Conservation (phyloP, 1,284 basidiomycete genomes). For the Heimioporus punctisporus region DNA sequence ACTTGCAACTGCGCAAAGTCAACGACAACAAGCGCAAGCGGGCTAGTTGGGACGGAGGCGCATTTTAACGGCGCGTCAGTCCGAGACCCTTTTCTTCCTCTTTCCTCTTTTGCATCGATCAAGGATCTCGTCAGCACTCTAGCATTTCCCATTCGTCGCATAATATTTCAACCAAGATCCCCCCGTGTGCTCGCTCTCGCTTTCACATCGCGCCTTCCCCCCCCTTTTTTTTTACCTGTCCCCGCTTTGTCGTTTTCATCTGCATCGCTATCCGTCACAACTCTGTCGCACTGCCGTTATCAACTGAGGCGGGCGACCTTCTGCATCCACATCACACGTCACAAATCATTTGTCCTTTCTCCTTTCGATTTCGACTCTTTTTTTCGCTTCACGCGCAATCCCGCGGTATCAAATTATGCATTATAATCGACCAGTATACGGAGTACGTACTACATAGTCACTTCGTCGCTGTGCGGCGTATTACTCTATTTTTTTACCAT, state of each 20-base stretch:
- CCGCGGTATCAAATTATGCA: slow-evolving; percentile 23
- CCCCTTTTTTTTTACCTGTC: slow-evolving; percentile 1
- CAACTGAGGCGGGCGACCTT: slow-evolving; percentile 4
- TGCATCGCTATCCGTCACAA: slow-evolving; percentile 26
- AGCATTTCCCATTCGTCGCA: neutral
- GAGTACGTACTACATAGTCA: slow-evolving; percentile 26
- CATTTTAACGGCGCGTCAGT: slow-evolving; percentile 17
- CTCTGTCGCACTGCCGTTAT: slow-evolving; percentile 4
- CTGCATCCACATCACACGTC: slow-evolving; percentile 3
- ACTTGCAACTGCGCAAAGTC: slow-evolving; percentile 54
- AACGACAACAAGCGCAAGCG: slow-evolving; percentile 71
- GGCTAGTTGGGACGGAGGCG: slow-evolving; percentile 73
- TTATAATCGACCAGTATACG: slow-evolving; percentile 30
- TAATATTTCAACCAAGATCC: neutral
- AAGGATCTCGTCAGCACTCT: slow-evolving; percentile 1
- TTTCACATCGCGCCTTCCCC: slow-evolving; percentile 5
- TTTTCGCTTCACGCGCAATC: neutral
- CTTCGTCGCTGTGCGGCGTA: slow-evolving; percentile 22
- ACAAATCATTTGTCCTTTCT: neutral
- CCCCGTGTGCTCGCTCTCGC: slow-evolving; percentile 2
- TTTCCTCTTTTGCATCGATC: slow-evolving; percentile 11
- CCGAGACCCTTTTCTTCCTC: neutral
- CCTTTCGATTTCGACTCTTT: neutral
- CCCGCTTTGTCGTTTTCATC: slow-evolving; percentile 10
- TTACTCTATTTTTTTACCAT: slow-evolving; percentile 4